A percentile compares a stretch with the other conserved stretches of the same genome.
Conservation (phyloP, 352 stramenopile species). For the Hyaloperonospora brassicae region DNA sequence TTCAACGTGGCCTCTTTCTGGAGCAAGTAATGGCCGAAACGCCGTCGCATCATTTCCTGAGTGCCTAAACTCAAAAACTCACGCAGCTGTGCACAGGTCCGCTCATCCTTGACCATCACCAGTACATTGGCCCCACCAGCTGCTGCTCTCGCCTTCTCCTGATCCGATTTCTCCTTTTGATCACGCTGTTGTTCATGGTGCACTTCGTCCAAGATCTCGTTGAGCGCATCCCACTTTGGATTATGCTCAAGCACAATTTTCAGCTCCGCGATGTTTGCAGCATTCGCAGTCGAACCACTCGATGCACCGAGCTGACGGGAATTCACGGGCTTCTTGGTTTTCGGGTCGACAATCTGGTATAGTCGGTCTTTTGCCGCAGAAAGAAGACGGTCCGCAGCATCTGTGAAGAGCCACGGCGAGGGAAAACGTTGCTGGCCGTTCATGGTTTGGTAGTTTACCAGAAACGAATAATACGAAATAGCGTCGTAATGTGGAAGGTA, state of each 20-base stretch:
- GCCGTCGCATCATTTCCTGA: constrained; percentile 69
- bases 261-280: constrained; percentile 34
- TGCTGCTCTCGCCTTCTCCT: constrained; percentile 16
- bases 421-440: constrained; percentile 71
- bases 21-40: constrained; percentile 77
- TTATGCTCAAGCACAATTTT: constrained; percentile 83
- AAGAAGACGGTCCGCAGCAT: constrained; percentile 90
- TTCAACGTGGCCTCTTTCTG: constrained; percentile 52
- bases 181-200: constrained; percentile 31
- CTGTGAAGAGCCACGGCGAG: constrained; percentile 92
- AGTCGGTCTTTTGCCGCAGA: constrained; percentile 89
- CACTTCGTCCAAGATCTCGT: constrained; percentile 90
- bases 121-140: constrained; percentile 49
- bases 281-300: constrained; percentile 3
- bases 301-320: constrained; percentile 17
- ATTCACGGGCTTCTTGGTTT: constrained; percentile 39
- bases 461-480: constrained; percentile 93
- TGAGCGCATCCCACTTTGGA: constrained; percentile 91
- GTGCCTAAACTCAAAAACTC: constrained; percentile 77
- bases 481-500: constrained; percentile 94
- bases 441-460: constrained; percentile 89
- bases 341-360: constrained; percentile 75
- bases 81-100: constrained; percentile 75
- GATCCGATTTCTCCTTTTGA: constrained; percentile 19
- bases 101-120: constrained; percentile 86